phyloP scores from a whole-genome alignment of 371 early-diverging fungal genomes.

The Lichtheimia ramosa region DNA sequence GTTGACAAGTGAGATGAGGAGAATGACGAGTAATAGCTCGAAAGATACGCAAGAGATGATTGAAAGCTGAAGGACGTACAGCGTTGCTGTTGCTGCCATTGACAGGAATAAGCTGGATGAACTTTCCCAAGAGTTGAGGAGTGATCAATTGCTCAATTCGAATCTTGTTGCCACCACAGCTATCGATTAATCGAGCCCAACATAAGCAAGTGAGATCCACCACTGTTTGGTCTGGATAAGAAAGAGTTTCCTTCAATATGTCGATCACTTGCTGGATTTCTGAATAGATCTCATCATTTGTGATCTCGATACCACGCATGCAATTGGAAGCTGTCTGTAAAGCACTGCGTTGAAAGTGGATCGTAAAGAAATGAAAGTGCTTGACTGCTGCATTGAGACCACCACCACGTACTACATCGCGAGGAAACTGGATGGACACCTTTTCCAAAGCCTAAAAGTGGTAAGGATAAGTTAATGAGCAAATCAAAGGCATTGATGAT shows the following conservation, averaged over 20 bases:
- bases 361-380: slow-evolving; percentile 86
- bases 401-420: slow-evolving; percentile 70
- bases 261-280: slow-evolving; percentile 68
- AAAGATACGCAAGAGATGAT: slow-evolving; percentile 60
- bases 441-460: slow-evolving; percentile 62
- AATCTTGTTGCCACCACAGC: slow-evolving; percentile 51
- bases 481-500: neutral
- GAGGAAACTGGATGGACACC: slow-evolving; percentile 68
- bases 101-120: slow-evolving; percentile 40
- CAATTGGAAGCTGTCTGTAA: slow-evolving; percentile 77
- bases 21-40: slow-evolving; percentile 59
- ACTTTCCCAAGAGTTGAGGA: slow-evolving; percentile 35
- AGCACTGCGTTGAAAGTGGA: slow-evolving; percentile 81
- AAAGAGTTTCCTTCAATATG: slow-evolving; percentile 64
- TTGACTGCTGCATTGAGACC: slow-evolving; percentile 75
- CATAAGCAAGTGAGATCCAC: slow-evolving; percentile 69
- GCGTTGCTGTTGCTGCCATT: slow-evolving; percentile 29
- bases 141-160: slow-evolving; percentile 52
- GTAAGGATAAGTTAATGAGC: neutral
- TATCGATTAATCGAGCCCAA: slow-evolving; percentile 64
- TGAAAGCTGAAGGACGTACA: slow-evolving; percentile 47
- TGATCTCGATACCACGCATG: slow-evolving; percentile 54
- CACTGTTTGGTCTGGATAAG: slow-evolving; percentile 68
- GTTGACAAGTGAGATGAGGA: slow-evolving; percentile 50
- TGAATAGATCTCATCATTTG: slow-evolving; percentile 34